Conservation (phyloP, 495 filamentous ascomycete genomes). For the Penicillium samsonianum region DNA sequence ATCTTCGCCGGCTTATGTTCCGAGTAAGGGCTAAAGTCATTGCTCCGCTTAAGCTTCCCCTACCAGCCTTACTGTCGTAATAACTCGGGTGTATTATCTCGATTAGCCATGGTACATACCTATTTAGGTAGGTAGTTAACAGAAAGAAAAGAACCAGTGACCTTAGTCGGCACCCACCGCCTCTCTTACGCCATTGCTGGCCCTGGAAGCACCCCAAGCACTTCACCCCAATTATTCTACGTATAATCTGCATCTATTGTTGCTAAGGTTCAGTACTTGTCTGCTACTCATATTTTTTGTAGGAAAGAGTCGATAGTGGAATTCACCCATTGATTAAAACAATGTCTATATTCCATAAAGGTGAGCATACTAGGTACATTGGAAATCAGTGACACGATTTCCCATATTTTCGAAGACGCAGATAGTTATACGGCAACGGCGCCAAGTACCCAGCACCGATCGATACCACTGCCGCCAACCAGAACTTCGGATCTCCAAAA, state of each 20-base stretch:
- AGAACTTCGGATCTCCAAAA: conserved; percentile 36
- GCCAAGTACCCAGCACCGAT: conserved; percentile 46
- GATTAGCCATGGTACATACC: neutral
- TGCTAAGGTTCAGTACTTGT: neutral
- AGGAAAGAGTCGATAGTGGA: neutral
- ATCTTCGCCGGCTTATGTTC: neutral
- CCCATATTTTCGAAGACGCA: conserved; percentile 42
- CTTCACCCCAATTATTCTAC: too few relatives aligned
- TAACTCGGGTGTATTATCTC: neutral
- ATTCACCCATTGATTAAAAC: neutral
- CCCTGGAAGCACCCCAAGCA: neutral
- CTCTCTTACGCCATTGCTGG: conserved; percentile 36
- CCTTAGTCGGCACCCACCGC: conserved; percentile 39
- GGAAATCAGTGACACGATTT: conserved; percentile 40
- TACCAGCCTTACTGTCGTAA: neutral
- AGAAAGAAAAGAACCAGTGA: conserved; percentile 16
- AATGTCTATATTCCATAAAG: neutral
- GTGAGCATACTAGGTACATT: neutral
- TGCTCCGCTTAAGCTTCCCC: neutral
- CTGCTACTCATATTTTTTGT: neutral
- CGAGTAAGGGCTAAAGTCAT: neutral
- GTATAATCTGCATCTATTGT: too few relatives aligned
- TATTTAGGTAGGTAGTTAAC: too few relatives aligned
- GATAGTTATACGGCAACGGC: conserved; percentile 51
- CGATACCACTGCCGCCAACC: conserved; percentile 37